Evolutionary conservation across 495 filamentous ascomycete species (phyloP), one percentile per base, ranked within the genome.

Genomic region (Annulohypoxylon moriforme): DNA sequence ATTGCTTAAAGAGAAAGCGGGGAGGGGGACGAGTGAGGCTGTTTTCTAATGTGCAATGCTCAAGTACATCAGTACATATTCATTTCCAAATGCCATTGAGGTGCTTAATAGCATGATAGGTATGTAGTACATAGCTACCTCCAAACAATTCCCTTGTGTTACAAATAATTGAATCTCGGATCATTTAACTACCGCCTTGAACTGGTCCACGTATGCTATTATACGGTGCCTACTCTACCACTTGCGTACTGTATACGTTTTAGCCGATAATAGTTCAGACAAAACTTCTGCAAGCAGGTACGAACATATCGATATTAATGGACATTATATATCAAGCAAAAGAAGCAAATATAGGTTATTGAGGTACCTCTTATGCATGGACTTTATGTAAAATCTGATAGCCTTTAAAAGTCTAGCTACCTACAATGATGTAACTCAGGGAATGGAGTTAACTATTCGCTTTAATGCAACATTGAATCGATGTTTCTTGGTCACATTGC

Each of bases 1-100:
- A 55, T 55, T 55, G 50, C 29, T 55, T 20, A 34, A 55, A 55
- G 25, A 18, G 50, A 55, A 55, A 55, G 50, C 50, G 50, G 50
- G 50, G 50, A 53, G n/a, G n/a, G n/a, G 14, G 16, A 18, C 27
- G 49, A 65, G 49, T 68, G 60, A 73, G 70, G 70, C 61, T 70
- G 44, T 60, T 60, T 49, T 18, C 61, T 13, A 40, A 36, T 1
- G 25, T 66, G 60, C 56, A 18, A 18, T 60, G 33, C 25, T 58
- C 40, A 7, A 34, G 7, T 60, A 42, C 42, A 44, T 49, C 50
- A 8, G 34, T 29, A n/a, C n/a, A n/a, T n/a, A n/a, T n/a, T n/a
- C n/a, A n/a, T n/a, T n/a, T n/a, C n/a, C n/a, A n/a, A n/a, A 36
- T 36, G 9, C 33, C 33, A 33, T 33, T 33, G 31, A 33, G 31